These are phyloP conservation scores for Hericium rajendrae DNA, from an alignment of 768 basidiomycete genomes.

Conservation along the genomic window DNA sequence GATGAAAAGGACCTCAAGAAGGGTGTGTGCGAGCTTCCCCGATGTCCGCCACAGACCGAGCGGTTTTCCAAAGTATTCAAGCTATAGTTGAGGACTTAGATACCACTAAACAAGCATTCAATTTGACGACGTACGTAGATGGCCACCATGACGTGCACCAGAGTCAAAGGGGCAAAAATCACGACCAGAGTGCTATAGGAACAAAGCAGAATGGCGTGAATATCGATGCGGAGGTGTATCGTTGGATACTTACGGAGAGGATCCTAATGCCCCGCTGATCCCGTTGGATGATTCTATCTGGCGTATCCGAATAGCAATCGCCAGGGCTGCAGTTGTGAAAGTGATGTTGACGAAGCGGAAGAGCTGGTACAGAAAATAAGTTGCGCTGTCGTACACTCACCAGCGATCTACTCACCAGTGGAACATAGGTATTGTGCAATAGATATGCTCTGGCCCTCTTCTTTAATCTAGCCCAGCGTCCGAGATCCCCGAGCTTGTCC, in stretches of 20 bases:
- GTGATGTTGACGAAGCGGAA: constrained; percentile 80
- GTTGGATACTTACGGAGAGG: constrained; percentile 54
- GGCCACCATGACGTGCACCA: constrained; percentile 77
- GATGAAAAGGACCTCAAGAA: constrained; percentile 82
- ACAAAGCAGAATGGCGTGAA: background rate
- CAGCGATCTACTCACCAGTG: constrained; percentile 42
- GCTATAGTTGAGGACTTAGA: constrained; percentile 30
- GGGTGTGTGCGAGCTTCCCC: constrained; percentile 76
- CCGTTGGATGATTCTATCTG: constrained; percentile 37
- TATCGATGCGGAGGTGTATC: background rate
- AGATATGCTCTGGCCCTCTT: constrained; percentile 58
- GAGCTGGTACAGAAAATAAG: constrained; percentile 35
- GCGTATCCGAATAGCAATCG: constrained; percentile 69
- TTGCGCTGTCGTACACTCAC: background rate
- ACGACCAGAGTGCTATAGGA: constrained; percentile 61
- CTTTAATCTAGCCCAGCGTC: constrained; percentile 23
- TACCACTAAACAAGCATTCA: constrained; percentile 8
- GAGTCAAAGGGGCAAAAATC: constrained; percentile 74
- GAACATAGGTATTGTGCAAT: constrained; percentile 67
- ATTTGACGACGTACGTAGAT: constrained; percentile 56
- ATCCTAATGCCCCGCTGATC: constrained; percentile 66
- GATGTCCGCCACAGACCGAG: constrained; percentile 90
- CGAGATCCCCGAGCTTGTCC: constrained; percentile 4
- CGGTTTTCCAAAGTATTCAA: constrained; percentile 89
- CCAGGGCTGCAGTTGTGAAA: constrained; percentile 72